These are phyloP conservation scores for Crucibulum parvulum DNA, from an alignment of 1,284 basidiomycete genomes.

Conservation along the genomic window DNA sequence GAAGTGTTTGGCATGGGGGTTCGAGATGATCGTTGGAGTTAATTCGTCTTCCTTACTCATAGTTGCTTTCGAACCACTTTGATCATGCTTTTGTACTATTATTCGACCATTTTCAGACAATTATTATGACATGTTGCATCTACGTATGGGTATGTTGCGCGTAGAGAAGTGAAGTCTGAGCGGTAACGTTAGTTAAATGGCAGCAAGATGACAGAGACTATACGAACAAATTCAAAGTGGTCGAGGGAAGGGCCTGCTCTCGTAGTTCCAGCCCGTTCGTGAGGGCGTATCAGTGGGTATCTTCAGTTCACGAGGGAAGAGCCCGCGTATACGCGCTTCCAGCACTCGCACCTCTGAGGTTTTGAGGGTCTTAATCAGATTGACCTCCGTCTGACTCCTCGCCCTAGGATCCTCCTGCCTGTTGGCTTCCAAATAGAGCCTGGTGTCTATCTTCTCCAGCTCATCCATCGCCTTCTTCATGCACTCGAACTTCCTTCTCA, in stretches of 20 bases:
- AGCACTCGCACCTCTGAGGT: conserved; percentile 73
- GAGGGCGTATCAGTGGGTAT: conserved; percentile 83
- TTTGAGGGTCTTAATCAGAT: conserved; percentile 66
- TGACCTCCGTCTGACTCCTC: conserved; percentile 61
- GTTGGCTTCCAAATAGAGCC: conserved; percentile 79
- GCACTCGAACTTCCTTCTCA: conserved; percentile 75
- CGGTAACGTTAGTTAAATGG: background rate
- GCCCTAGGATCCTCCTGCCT: conserved; percentile 76
- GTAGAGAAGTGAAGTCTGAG: background rate
- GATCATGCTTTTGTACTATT: background rate
- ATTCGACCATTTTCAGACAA: background rate
- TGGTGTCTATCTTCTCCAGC: conserved; percentile 70
- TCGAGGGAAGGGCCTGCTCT: conserved; percentile 71
- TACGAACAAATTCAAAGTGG: conserved; percentile 42
- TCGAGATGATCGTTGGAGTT: conserved; percentile 41
- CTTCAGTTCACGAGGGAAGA: conserved; percentile 85
- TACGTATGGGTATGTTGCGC: no score
- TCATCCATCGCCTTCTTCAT: conserved; percentile 86
- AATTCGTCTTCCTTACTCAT: conserved; percentile 7
- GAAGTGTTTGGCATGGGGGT: conserved; percentile 28
- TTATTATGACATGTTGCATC: background rate
- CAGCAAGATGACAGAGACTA: background rate
- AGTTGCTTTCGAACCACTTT: background rate
- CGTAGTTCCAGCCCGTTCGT: conserved; percentile 78
- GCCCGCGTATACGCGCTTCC: conserved; percentile 80